phyloP scores from a whole-genome alignment of 179 eudicot genomes.

The Silene vulgaris region DNA sequence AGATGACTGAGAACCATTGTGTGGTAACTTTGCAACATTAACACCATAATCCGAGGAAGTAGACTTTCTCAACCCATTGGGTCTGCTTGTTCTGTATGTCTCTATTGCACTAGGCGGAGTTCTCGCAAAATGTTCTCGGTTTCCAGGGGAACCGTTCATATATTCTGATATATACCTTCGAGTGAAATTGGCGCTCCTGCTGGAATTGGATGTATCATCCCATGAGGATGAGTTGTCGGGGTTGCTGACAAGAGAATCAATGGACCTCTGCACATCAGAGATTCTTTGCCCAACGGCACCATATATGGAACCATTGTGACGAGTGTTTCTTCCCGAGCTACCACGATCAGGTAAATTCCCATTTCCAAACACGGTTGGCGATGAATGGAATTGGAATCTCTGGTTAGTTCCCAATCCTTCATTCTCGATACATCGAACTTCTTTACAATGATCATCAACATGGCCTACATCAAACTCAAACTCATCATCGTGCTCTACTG shows the following conservation, averaged over 20 bases:
- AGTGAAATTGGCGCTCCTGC: conserved; percentile 28
- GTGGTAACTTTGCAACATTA: conserved; percentile 37
- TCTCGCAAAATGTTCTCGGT: conserved; percentile 36
- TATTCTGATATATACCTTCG: conserved; percentile 40
- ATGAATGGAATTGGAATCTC: conserved; percentile 22
- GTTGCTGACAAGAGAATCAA: conserved; percentile 38
- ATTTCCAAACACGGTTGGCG: conserved; percentile 29
- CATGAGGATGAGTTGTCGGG: conserved; percentile 33
- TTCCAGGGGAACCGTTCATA: conserved; percentile 25
- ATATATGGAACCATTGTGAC: conserved; percentile 38
- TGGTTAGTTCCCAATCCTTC: conserved; percentile 38
- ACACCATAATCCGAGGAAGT: conserved; percentile 42
- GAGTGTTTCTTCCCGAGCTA: conserved; percentile 21
- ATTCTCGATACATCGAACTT: conserved; percentile 56
- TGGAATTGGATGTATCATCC: conserved; percentile 33
- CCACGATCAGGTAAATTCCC: conserved; percentile 28
- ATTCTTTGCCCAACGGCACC: conserved; percentile 43
- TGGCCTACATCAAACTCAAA: conserved; percentile 32
- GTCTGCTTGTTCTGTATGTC: conserved; percentile 43
- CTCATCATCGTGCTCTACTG: conserved; percentile 40
- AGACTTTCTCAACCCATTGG: conserved; percentile 36
- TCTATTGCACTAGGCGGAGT: conserved; percentile 52
- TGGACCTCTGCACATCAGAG: conserved; percentile 48
- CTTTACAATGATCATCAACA: conserved; percentile 53
- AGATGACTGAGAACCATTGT: conserved; percentile 53